Base-by-base conservation (phyloP, 768 basidiomycete species). In the Lactifluus pinguis region DNA sequence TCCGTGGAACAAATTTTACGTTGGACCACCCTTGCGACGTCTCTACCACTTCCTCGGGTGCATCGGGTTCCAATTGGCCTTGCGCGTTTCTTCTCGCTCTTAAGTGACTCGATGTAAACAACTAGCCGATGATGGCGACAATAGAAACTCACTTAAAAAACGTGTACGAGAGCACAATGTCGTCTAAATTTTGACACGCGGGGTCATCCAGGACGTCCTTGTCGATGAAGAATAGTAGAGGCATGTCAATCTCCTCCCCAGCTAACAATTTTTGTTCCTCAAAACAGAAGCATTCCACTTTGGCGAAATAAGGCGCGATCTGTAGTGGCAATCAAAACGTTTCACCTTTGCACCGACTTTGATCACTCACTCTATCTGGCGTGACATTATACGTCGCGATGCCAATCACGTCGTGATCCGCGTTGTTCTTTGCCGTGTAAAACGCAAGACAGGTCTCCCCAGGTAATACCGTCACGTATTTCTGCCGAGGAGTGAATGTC, bases 351-450 rank as follows among this genome's bases (percentile, higher is more conserved):
- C 25, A 25, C 34, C 45, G 29, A 42, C 48, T n/a, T 17, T 47
- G 11, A 54, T 34, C 9, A 76, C 87, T 49, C 69, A 97, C 95
- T 72, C 95, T 82, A 70, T 92, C 91, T n/a, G 97, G 97, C 0
- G 95, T 95, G 63, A 98, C 95, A 73, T 98, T 99, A 72, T 99
- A 99, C 6, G 97, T 98, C 38, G 95, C 95, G 71, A 99, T 98
- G 1, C 97, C 97, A 68, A 99, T 95, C 55, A 99, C 83, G 70
- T 98, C 97, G 65, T 87, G 78, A 51, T 84, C 76, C 10, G 89
- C 86, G 51, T 77, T 81, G 68, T 99, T 99, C 74, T 81, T 91
- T 7, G 95, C 95, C 51, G 81, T 92, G 73, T 98, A 99, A 71
- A 99, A 99, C 10, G 97, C 97, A 61, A 99, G 75, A 61, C 90